Evolutionary conservation across 2,329 filamentous ascomycete species (phyloP).

Genomic region (Chaetomium sp.): DNA sequence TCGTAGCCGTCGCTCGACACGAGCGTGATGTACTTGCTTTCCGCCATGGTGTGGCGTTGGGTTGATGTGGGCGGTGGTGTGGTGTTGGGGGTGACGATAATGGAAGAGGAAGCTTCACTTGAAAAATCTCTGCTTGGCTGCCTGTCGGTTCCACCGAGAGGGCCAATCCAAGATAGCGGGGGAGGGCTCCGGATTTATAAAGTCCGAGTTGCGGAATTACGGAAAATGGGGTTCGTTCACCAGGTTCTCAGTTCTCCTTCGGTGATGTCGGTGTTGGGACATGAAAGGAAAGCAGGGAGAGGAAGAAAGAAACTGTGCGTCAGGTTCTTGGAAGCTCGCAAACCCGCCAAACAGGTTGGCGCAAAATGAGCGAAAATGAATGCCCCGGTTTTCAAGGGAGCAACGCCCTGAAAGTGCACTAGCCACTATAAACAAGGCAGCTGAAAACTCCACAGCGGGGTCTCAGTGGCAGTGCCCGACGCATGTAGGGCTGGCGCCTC

Average conservation of each 20-base stretch:
- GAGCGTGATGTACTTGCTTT: constrained; percentile 68
- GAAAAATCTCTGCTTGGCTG: constrained; percentile 3
- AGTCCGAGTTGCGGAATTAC: no score
- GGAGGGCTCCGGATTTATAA: no score
- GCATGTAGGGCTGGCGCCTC: constrained; percentile 9
- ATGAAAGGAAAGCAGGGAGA: no score
- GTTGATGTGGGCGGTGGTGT: not conserved
- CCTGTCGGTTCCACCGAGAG: no score
- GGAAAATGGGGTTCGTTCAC: no score
- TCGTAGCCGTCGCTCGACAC: constrained; percentile 70
- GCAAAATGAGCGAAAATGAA: not conserved
- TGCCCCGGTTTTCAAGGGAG: not conserved
- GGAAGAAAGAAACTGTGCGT: no score
- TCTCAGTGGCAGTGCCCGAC: not conserved
- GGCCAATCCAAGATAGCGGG: no score
- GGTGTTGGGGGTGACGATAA: no score
- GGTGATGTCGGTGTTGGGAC: no score
- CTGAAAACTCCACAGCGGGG: constrained; percentile 18
- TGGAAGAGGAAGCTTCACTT: not conserved
- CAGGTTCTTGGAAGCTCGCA: not conserved
- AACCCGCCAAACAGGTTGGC: constrained; percentile 6
- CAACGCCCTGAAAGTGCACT: constrained; percentile 10
- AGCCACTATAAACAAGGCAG: constrained; percentile 17
- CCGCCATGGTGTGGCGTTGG: constrained; percentile 20
- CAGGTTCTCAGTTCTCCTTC: no score